Evolutionary conservation across 768 basidiomycete species (phyloP).

Genomic region (Lanmaoa rubissima): DNA sequence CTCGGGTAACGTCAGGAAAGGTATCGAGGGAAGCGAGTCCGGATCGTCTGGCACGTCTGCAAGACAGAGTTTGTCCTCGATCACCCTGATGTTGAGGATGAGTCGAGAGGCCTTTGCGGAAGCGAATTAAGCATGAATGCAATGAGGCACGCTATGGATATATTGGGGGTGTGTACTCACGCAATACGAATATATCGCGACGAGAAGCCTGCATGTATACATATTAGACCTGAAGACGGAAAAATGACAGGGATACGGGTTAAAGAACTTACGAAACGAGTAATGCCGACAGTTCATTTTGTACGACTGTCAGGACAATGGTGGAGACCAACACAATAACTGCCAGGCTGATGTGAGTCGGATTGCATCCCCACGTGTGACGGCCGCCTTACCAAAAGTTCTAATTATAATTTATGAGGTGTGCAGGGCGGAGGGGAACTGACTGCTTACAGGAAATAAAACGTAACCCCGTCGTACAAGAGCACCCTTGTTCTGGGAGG

Average conservation of each 20-base stretch:
- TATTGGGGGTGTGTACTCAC: constrained; percentile 8
- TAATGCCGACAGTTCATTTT: constrained; percentile 12
- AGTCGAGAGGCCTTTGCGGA: constrained; percentile 18
- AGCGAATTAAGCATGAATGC: background rate
- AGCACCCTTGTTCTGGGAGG: constrained; percentile 2
- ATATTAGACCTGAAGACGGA: background rate
- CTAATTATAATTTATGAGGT: constrained; percentile 4
- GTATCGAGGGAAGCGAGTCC: constrained; percentile 1
- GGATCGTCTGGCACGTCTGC: constrained; percentile 2
- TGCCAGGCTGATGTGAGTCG: background rate
- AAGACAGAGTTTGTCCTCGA: background rate
- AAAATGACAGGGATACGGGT: background rate
- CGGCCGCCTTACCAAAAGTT: constrained; percentile 11
- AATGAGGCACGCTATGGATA: background rate
- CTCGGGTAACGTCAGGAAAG: background rate
- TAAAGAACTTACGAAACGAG: constrained; percentile 13
- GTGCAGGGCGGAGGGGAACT: background rate
- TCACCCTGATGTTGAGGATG: constrained; percentile 18
- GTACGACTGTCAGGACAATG: constrained; percentile 11
- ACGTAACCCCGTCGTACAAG: constrained; percentile 11
- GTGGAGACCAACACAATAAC: constrained; percentile 18
- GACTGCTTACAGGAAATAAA: constrained; percentile 17
- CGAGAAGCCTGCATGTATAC: constrained; percentile 9
- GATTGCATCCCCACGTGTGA: background rate
- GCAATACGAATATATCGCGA: constrained; percentile 21